Conservation (phyloP, 352 stramenopile species). For the Globisporangium splendens region DNA sequence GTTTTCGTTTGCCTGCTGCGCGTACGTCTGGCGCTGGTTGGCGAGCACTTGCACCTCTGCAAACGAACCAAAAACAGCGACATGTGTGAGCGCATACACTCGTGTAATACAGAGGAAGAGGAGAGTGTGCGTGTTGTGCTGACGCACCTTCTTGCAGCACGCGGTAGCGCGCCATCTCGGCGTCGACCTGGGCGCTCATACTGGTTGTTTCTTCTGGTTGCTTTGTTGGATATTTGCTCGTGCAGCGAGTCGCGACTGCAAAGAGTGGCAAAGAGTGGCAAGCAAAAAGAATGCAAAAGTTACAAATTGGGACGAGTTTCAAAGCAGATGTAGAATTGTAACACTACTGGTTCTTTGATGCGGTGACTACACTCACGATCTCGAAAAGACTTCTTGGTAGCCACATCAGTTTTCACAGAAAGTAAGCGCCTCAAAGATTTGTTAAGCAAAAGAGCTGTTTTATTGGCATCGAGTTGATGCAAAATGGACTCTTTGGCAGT, state of each 20-base stretch:
- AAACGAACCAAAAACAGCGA: background rate
- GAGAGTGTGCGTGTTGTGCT: background rate
- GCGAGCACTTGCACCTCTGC: slow-evolving; percentile 80
- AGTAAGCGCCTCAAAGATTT: no score
- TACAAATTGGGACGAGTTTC: background rate
- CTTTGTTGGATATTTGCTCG: slow-evolving; percentile 8
- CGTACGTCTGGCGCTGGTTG: slow-evolving; percentile 87
- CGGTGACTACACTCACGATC: no score
- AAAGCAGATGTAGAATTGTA: no score
- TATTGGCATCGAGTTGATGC: no score
- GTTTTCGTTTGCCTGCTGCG: slow-evolving; percentile 94
- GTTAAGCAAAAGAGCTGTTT: no score
- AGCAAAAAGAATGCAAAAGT: background rate
- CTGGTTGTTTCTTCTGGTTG: slow-evolving; percentile 17
- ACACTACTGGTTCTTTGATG: no score
- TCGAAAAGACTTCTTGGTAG: no score
- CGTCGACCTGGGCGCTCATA: slow-evolving; percentile 80
- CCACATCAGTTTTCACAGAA: no score
- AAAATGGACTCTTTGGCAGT: no score
- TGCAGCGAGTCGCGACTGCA: background rate
- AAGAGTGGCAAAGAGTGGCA: background rate
- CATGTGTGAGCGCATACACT: background rate
- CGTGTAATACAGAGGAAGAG: background rate
- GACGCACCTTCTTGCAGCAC: slow-evolving; percentile 86
- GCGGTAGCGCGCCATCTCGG: slow-evolving; percentile 89